Base-by-base conservation (phyloP, 1,284 basidiomycete species). In the Mycosarcoma mackinlayi region DNA sequence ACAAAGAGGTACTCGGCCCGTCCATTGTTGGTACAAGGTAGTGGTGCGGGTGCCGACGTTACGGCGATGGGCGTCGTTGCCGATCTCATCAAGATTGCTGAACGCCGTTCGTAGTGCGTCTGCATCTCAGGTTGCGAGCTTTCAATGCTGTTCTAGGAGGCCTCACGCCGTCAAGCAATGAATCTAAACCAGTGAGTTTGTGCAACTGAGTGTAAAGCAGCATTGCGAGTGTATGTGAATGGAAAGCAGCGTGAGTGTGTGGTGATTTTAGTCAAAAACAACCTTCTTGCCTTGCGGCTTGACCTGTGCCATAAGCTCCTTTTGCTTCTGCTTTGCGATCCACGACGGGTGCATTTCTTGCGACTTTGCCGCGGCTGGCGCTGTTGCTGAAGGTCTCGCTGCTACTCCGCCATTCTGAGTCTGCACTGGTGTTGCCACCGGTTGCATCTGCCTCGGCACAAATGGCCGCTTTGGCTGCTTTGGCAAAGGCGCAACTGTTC, bases 61-160 rank as follows among this genome's bases (percentile, higher is more conserved):
- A 98, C 95, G 16, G 96, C 95, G 0, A 98, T 98, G 93, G 95
- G 95, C 21, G 94, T 98, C 18, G 86, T 94, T 54, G 89, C 90
- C 44, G 93, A 96, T 81, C 79, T 83, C 46, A 76, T 85, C 71
- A 80, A 81, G 66, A 81, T 85, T 13, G 82, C 80, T 7, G 83
- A 85, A 66, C 75, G 84, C 19, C 57, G 63, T 30, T 62, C 59
- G 9, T 70, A 52, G 31, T 1, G 13, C 10, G 9, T 3, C 10
- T 28, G 8, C 34, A 18, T 16, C 7, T 37, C 16, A 41, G 6
- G 25, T 25, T 41, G 11, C 6, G 24, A 27, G n/a, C n/a, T n/a
- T n/a, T n/a, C n/a, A n/a, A n/a, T n/a, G n/a, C n/a, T n/a, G n/a
- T n/a, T n/a, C n/a, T n/a, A n/a, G n/a, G n/a, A n/a, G n/a, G n/a